Evolutionary conservation across 2,329 filamentous ascomycete genomes (phyloP), one percentile per base, ranked within the genome.

Genomic region (Dactylellina cionopaga): DNA sequence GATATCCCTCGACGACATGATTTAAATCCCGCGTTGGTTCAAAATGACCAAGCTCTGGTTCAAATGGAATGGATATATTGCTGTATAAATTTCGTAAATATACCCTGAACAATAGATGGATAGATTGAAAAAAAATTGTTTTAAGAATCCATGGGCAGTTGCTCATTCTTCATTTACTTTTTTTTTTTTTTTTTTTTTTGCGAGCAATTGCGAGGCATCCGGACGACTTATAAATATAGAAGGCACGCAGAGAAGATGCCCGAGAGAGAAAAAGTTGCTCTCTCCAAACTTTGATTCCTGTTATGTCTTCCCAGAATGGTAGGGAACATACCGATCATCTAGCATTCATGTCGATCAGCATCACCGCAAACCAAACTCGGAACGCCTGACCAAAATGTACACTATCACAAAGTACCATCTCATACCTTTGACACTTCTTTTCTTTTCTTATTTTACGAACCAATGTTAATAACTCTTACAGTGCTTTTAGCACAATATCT

Each of bases 311-410:
- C 68, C 59, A 65, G 52, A 27, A 37, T 52, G 59, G 68, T 41
- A 72, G 37, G 33, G 31, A 58, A 43, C 68, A 72, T 72, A 72
- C 68, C 68, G 68, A 72, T 72, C 68, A 54, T 37, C 52, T 52
- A 65, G 52, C 68, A 58, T 65, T 41, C 52, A 24, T 49, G 66
- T 37, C 24, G 68, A 72, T 72, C 68, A 52, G 39, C 56, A 58
- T 58, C 55, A 41, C 7, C 29, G 22, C 39, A 49, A 64, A 46
- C 55, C 27, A 55, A 62, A 62, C 47, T 70, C 65, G 56, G 56
- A 55, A 52, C 29, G 66, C 35, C 33, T 49, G 43, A 49, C 52
- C 35, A 41, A 44, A 35, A 46, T n/a, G n/a, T n/a, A n/a, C n/a
- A n/a, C n/a, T n/a, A n/a, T n/a, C n/a, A n/a, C n/a, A n/a, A n/a